Percentiles rank a stretch among this genome's conserved stretches.
Conservation (phyloP, 345 rosid genomes). For the Citrus sinensis region DVS_A1.0 CM039164.1:23787501-23788000, state of each 20-base stretch:
- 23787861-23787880: slow-evolving; percentile 13
- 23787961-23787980: not conserved
- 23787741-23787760: slow-evolving; percentile 66
- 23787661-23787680: slow-evolving; percentile 45
- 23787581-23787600: slow-evolving; percentile 79
- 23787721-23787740: slow-evolving; percentile 69
- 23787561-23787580: slow-evolving; percentile 84
- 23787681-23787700: slow-evolving; percentile 51
- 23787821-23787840: not conserved
- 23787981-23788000: not conserved
- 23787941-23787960: not conserved
- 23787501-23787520: slow-evolving; percentile 91
- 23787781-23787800: slow-evolving; percentile 1
- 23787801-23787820: slow-evolving; percentile 5
- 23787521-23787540: slow-evolving; percentile 79
- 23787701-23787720: slow-evolving; percentile 67
- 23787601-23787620: slow-evolving; percentile 49
- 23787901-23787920: slow-evolving; percentile 8
- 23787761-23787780: slow-evolving; percentile 36
- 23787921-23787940: not conserved
- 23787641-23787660: slow-evolving; percentile 74
- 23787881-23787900: not conserved
- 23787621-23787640: slow-evolving; percentile 55
- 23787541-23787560: slow-evolving; percentile 83
- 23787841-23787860: not conserved